Conservation (phyloP, 2,329 filamentous ascomycete genomes). For the Basipetospora sp. region DNA sequence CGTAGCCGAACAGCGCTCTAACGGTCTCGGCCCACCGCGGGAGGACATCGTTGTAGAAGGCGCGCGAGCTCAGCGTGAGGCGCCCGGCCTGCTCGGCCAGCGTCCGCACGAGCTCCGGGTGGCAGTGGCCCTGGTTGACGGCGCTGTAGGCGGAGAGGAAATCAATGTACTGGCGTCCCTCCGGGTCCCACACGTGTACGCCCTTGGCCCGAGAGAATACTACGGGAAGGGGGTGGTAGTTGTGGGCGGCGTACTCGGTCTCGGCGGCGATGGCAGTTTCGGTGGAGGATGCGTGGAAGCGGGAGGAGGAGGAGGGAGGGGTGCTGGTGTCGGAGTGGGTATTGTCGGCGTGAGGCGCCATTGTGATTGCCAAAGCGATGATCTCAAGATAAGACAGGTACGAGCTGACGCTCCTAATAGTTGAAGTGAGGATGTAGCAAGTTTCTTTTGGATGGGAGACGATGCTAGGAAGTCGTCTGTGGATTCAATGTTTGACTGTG, state of each 20-base stretch:
- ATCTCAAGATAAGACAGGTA: too few species aligned
- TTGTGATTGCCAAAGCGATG: too few species aligned
- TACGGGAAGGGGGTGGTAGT: conserved; percentile 93
- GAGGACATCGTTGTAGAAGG: conserved; percentile 98
- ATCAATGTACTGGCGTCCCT: conserved; percentile 89
- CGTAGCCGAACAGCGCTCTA: conserved; percentile 76
- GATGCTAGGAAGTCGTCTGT: too few species aligned
- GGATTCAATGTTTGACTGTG: too few species aligned
- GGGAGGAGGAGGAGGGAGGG: conserved; percentile 19
- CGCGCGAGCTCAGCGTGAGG: conserved; percentile 80
- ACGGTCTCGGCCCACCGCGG: conserved; percentile 89
- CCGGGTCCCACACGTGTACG: conserved; percentile 88
- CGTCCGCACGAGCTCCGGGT: conserved; percentile 86
- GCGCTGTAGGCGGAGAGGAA: conserved; percentile 97
- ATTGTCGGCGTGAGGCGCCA: conserved; percentile 46
- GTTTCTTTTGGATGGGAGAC: too few species aligned
- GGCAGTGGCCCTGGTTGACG: conserved; percentile 95
- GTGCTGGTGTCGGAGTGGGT: conserved; percentile 14
- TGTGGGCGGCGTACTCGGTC: conserved; percentile 80
- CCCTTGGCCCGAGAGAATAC: conserved; percentile 80
- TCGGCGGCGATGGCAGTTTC: conserved; percentile 66
- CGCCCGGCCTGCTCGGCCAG: conserved; percentile 78
- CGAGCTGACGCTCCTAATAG: too few species aligned
- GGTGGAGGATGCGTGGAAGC: conserved; percentile 65
- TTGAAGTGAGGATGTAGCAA: too few species aligned